phyloP scores from a whole-genome alignment of 2,329 filamentous ascomycete species.

The Amesomyces nigricolor region DNA sequence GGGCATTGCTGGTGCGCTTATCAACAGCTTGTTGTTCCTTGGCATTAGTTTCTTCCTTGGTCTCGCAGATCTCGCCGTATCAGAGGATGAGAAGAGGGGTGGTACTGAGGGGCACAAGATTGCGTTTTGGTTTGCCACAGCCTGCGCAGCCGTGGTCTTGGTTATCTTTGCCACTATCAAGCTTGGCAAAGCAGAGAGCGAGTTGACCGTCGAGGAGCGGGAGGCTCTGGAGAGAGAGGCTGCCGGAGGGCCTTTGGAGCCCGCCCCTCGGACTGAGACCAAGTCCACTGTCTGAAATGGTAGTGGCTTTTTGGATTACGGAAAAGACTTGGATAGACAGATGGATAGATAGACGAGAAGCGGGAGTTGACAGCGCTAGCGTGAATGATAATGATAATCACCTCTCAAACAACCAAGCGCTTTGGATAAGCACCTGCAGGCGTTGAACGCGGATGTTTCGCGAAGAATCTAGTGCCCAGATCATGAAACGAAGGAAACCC shows the following conservation, averaged over 20 bases:
- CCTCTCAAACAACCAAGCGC: neutral
- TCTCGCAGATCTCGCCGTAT: slow-evolving; percentile 59
- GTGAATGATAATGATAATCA: too few species aligned
- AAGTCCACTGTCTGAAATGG: neutral
- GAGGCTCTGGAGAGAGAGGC: slow-evolving; percentile 14
- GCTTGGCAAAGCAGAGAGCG: slow-evolving; percentile 43
- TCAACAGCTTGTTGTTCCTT: slow-evolving; percentile 65
- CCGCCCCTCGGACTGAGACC: neutral
- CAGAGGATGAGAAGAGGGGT: slow-evolving; percentile 42
- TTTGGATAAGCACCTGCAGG: neutral
- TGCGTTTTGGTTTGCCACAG: slow-evolving; percentile 62
- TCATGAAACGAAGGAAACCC: too few species aligned
- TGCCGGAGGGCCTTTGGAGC: neutral
- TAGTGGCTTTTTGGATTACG: too few species aligned
- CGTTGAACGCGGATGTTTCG: too few species aligned
- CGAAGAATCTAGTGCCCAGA: too few species aligned
- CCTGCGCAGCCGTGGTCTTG: slow-evolving; percentile 46
- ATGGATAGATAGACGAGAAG: too few species aligned
- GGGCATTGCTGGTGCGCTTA: slow-evolving; percentile 64
- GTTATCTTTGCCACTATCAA: slow-evolving; percentile 51
- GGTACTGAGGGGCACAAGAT: slow-evolving; percentile 53
- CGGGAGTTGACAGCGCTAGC: too few species aligned
- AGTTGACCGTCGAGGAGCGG: slow-evolving; percentile 26
- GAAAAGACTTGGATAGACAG: too few species aligned
- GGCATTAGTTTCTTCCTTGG: slow-evolving; percentile 68